Evolutionary conservation across 805 yeast genomes (phyloP), one percentile per base, ranked within the genome.

Genomic region (Hanseniaspora jakobsenii): DNA sequence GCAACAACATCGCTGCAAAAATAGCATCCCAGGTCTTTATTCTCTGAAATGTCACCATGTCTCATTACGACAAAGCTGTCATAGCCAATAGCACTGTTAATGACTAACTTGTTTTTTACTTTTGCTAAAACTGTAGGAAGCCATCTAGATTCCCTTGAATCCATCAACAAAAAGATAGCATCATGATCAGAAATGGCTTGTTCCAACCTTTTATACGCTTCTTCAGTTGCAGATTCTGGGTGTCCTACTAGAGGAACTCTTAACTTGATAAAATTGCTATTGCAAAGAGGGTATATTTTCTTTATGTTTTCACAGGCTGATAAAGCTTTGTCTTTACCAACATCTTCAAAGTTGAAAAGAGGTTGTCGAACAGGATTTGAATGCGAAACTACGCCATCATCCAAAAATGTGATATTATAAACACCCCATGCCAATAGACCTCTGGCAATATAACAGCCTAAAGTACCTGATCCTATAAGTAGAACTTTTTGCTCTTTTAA

Each of bases 171-270:
- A 53, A 80, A 91, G 0, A 89, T 58, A 0, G 71, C 81, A 60
- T 91, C 98, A 58, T 85, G 89, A 0, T 61, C 64, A 14, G 70
- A 67, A 19, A 84, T 73, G 6, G 86, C 64, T 32, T 63, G 52
- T 21, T 63, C 64, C 17, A 91, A 60, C 39, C 55, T 55, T 1
- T 74, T 71, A 56, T 67, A 89, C 38, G 76, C 79, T 6, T 53
- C 45, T 28, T 51, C 56, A 51, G 76, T 83, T 51, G 75, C 70
- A 0, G 75, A 70, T 0, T 83, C 63, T 0, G 91, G 80, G 58
- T 91, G 98, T 0, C 97, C 99, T 18, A 86, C 82, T 98, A 91
- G 91, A 1, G 98, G 97, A 3, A 91, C 82, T 49, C 80, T 89
- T 24, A 91, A 52, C 24, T 65, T 63, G 38, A 66, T 58, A 0